These are phyloP conservation scores for Rhodotorula sp. DNA, from an alignment of 1,284 basidiomycete species.

Conservation along the genomic window DNA sequence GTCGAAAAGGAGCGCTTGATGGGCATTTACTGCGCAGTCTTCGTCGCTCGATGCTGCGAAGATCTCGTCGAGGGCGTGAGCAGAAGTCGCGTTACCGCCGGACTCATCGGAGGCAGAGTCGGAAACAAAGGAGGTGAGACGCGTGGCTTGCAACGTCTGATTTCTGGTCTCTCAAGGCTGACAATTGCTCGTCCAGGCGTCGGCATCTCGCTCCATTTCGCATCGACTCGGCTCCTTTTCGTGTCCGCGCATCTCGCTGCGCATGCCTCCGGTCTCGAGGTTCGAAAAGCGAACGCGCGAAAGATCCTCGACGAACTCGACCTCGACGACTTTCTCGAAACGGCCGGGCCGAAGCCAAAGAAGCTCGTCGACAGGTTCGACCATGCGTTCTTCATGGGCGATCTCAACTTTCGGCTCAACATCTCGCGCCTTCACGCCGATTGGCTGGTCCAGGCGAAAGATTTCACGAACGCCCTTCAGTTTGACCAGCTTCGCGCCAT, in stretches of 20 bases:
- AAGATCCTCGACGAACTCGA: conserved; percentile 56
- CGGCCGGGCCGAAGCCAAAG: conserved; percentile 43
- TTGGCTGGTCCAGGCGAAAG: conserved; percentile 57
- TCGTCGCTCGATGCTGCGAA: conserved; percentile 53
- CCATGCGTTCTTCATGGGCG: conserved; percentile 64
- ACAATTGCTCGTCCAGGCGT: conserved; percentile 52
- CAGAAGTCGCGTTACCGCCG: conserved; percentile 69
- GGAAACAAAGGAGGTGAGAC: conserved; percentile 67
- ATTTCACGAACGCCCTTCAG: conserved; percentile 50
- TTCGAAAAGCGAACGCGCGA: conserved; percentile 49
- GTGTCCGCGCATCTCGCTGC: conserved; percentile 86
- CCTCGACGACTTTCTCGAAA: conserved; percentile 54
- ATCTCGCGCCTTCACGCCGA: conserved; percentile 57
- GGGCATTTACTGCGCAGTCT: conserved; percentile 67
- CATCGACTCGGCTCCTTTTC: conserved; percentile 71
- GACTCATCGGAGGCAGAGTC: conserved; percentile 79
- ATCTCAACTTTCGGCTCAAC: conserved; percentile 59
- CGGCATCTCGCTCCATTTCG: conserved; percentile 74
- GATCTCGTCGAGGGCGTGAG: conserved; percentile 52
- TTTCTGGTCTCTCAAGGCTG: neutral
- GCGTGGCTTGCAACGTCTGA: neutral
- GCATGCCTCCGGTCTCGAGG: conserved; percentile 57
- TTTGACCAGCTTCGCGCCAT: conserved; percentile 76
- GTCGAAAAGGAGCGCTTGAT: conserved; percentile 81
- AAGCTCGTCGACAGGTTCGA: conserved; percentile 82